Evolutionary conservation across 1,284 basidiomycete species (phyloP), one percentile per base, ranked within the genome.

Genomic region (Ceratobasidium sp.): DNA sequence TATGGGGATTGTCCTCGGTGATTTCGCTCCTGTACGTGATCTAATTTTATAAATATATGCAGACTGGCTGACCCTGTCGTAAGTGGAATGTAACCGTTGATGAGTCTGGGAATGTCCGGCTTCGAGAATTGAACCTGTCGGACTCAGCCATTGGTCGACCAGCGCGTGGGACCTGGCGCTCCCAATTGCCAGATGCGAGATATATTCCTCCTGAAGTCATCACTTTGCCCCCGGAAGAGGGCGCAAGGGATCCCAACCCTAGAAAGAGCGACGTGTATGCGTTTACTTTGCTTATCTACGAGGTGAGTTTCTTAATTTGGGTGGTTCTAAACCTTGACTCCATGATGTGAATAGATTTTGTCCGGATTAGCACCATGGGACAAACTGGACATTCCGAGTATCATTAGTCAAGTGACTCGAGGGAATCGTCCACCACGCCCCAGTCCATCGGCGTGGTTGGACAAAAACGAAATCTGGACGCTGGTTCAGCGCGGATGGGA

Each of bases 261-360:
- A 61, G 43, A 32, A 61, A 61, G 26, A 61, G 59, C 26, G 59
- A 61, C 59, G 59, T 61, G 21, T 61, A 61, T 61, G 59, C 59
- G 16, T 61, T 61, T 32, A 61, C 59, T 10, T 12, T 61, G 12
- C 45, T 61, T 1, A 9, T n/a, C n/a, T 61, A 61, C 26, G 59
- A 61, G 28, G 59, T 30, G 21, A 48, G 59, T 30, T 1, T n/a
- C n/a, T 9, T 30, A 26, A 10, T 23, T 10, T 43, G 14, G 12
- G 14, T 4, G 8, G 23, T 26, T 10, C 32, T 26, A 3, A 16
- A 48, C 4, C 9, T 21, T 45, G 26, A 32, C 10, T n/a, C 2
- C 9, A 57, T 26, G 6, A 45, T 2, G 26, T 30, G 9, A 26
- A 14, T 18, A 61, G 59, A 61, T 61, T 21, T 32, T 61, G 26